A percentile compares a stretch with the other conserved stretches of the same genome.
These are phyloP conservation scores for Moricandia moricandioides DNA, from an alignment of 345 rosid species.

Conservation along the genomic window DNA sequence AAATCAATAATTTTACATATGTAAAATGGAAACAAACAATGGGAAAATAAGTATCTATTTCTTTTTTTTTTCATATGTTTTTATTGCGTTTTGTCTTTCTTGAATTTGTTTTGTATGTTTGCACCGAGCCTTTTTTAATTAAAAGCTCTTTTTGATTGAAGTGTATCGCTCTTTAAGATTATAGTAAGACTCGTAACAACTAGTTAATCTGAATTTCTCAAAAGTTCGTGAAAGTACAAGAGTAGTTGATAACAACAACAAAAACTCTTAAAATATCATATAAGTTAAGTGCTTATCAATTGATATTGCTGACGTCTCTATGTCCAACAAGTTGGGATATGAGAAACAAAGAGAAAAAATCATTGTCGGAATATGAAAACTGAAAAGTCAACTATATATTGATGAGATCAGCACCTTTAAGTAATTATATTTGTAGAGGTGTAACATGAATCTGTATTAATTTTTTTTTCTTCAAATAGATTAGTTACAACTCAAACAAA, in stretches of 20 bases:
- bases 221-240: background rate
- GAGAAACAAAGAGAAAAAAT: conserved; percentile 6
- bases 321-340: conserved; percentile 31
- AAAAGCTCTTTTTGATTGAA: background rate
- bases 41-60: background rate
- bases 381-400: conserved; percentile 23
- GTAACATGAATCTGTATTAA: background rate
- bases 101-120: background rate
- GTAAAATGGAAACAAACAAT: background rate
- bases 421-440: background rate
- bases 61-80: background rate
- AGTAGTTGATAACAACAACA: background rate
- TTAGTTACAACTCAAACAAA: background rate
- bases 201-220: background rate
- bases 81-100: background rate
- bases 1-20: background rate
- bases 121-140: background rate
- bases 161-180: background rate
- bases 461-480: background rate
- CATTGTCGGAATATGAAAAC: background rate
- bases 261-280: background rate
- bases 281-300: background rate
- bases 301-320: conserved; percentile 12
- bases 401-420: conserved; percentile 13
- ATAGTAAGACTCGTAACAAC: background rate